A percentile compares a stretch with the other conserved stretches of the same genome.
These are phyloP conservation scores for Juncus inflexus DNA, from an alignment of 176 grass and related monocot species.

Conservation along the genomic window DNA sequence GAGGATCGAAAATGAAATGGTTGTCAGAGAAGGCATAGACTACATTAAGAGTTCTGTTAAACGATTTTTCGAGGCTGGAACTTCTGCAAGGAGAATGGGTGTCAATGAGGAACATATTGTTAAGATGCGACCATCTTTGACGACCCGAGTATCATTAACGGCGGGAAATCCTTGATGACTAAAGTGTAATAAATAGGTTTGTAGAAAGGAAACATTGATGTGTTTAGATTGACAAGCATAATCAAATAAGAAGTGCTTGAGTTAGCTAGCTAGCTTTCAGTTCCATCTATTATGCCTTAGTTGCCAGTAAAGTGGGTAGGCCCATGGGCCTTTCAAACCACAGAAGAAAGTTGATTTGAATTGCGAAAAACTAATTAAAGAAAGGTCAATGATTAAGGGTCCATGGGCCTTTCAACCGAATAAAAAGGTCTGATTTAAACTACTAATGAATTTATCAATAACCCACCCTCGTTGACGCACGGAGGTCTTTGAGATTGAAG, in stretches of 20 bases:
- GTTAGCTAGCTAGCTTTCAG: not conserved
- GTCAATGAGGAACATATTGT: slow-evolving; percentile 77
- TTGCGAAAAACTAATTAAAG: too few species aligned
- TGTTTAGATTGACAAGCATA: slow-evolving; percentile 13
- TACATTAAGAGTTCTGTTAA: slow-evolving; percentile 56
- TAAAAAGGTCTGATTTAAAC: too few species aligned
- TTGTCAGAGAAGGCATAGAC: slow-evolving; percentile 75
- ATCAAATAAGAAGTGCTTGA: not conserved
- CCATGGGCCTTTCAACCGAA: too few species aligned
- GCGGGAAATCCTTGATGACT: slow-evolving; percentile 31
- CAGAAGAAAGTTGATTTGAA: too few species aligned
- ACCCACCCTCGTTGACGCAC: too few species aligned
- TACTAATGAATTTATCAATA: too few species aligned
- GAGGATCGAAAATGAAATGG: slow-evolving; percentile 54
- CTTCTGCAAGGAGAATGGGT: slow-evolving; percentile 61
- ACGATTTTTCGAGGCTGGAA: slow-evolving; percentile 76
- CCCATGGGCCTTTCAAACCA: not conserved
- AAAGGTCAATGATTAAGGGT: too few species aligned
- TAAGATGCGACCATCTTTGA: slow-evolving; percentile 94
- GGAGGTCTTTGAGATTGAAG: too few species aligned
- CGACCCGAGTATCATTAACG: slow-evolving; percentile 38
- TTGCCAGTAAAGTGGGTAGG: too few species aligned
- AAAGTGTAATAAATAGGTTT: not conserved
- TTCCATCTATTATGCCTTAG: too few species aligned
- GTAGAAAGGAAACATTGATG: slow-evolving; percentile 13